A percentile compares a stretch with the other conserved stretches of the same genome.
These are phyloP conservation scores for Ogataea haglerorum DNA, from an alignment of 805 yeast species.

Conservation along the genomic window DNA sequence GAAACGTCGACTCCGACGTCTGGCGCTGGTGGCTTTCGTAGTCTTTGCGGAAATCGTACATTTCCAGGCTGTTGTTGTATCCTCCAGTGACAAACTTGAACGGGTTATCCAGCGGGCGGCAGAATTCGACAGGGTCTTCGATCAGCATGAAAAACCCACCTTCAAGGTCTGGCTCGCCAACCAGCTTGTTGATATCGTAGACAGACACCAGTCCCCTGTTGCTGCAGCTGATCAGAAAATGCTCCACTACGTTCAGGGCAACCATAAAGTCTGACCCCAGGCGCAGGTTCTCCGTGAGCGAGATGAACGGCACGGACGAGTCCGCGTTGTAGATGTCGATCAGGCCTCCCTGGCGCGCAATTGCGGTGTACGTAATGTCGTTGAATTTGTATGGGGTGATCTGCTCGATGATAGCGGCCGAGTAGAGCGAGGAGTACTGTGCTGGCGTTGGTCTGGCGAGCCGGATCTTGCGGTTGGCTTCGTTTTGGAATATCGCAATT, in stretches of 20 bases:
- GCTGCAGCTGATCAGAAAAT: slow-evolving; percentile 21
- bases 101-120: slow-evolving; percentile 14
- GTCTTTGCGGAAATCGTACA: slow-evolving; percentile 17
- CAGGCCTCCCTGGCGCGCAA: slow-evolving; percentile 20
- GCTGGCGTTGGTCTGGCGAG: slow-evolving; percentile 5
- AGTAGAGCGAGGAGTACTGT: slow-evolving; percentile 2
- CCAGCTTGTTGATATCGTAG: slow-evolving; percentile 16
- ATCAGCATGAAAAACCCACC: slow-evolving; percentile 19
- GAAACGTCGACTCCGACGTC: slow-evolving; percentile 5
- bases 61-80: slow-evolving; percentile 22
- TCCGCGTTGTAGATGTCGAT: slow-evolving; percentile 18
- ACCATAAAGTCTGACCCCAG: slow-evolving; percentile 20
- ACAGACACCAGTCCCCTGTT: slow-evolving; percentile 25
- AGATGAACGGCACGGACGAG: slow-evolving; percentile 8
- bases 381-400: slow-evolving; percentile 9
- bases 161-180: slow-evolving; percentile 7
- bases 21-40: slow-evolving; percentile 13
- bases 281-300: slow-evolving; percentile 17
- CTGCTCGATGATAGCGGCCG: slow-evolving; percentile 18
- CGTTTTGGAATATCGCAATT: slow-evolving; percentile 8
- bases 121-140: slow-evolving; percentile 24
- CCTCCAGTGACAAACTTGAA: slow-evolving; percentile 23
- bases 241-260: slow-evolving; percentile 18
- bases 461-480: slow-evolving; percentile 3
- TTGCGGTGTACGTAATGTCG: slow-evolving; percentile 12